Evolutionary conservation across 305 asterid genomes (phyloP).

Genomic region (Fraxinus angustifolia): DNA sequence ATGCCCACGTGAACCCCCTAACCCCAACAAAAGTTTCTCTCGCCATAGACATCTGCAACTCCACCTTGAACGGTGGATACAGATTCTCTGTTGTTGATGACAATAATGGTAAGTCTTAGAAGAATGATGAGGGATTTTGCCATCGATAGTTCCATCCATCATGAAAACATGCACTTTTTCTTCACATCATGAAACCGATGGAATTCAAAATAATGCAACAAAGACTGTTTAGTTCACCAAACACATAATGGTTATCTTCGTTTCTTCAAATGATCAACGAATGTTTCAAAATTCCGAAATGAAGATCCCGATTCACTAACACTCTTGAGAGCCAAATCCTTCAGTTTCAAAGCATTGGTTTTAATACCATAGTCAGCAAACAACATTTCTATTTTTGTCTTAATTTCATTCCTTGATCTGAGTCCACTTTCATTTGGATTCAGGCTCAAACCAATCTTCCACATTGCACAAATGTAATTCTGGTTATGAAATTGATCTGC

Average conservation of each 20-base stretch:
- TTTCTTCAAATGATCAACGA: constrained; percentile 27
- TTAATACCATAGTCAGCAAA: constrained; percentile 20
- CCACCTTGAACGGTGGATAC: background rate
- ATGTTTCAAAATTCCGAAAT: constrained; percentile 20
- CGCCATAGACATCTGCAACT: background rate
- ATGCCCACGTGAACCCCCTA: background rate
- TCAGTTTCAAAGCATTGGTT: constrained; percentile 31
- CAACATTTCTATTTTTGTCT: constrained; percentile 21
- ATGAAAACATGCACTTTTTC: background rate
- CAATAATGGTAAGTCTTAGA: background rate
- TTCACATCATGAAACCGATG: background rate
- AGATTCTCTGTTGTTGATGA: background rate
- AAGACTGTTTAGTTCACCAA: background rate
- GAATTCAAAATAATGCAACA: background rate
- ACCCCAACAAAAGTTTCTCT: background rate
- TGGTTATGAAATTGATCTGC: constrained; percentile 36
- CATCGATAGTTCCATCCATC: background rate
- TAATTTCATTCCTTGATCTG: constrained; percentile 36
- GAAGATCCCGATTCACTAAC: constrained; percentile 26
- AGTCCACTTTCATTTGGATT: constrained; percentile 29
- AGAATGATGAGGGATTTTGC: background rate
- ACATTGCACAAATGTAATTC: constrained; percentile 36
- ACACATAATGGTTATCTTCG: background rate
- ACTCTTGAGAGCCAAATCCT: constrained; percentile 25
- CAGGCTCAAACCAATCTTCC: constrained; percentile 40